Conservation (phyloP, 495 filamentous ascomycete species). For the Lasiosphaeria miniovina region DNA sequence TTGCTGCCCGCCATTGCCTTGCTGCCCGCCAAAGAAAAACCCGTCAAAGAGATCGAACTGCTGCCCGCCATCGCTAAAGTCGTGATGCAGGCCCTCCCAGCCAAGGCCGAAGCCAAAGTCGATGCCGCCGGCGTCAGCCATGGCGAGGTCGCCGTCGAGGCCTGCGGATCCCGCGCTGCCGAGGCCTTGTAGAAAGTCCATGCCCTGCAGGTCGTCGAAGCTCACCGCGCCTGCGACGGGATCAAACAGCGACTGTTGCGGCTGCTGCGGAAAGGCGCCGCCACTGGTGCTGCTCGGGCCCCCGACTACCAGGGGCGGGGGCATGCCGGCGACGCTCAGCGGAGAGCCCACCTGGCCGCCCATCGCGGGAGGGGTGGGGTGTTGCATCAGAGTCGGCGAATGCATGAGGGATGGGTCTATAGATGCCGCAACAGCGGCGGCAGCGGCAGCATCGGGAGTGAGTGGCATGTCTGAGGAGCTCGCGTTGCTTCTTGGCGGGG, state of each 20-base stretch:
- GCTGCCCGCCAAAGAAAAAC: constrained; percentile 73
- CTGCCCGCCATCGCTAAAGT: constrained; percentile 74
- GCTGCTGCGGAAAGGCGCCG: constrained; percentile 14
- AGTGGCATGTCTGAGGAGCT: constrained; percentile 21
- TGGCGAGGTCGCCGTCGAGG: constrained; percentile 23
- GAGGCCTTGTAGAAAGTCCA: constrained; percentile 45
- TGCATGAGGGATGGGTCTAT: constrained; percentile 47
- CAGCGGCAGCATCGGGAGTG: constrained; percentile 29
- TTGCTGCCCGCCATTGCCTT: constrained; percentile 7
- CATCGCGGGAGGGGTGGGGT: constrained; percentile 3
- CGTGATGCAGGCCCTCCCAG: constrained; percentile 68
- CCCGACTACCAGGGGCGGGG: constrained; percentile 17
- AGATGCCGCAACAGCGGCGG: constrained; percentile 17
- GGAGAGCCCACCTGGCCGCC: constrained; percentile 25
- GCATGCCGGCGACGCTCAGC: constrained; percentile 21
- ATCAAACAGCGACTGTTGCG: constrained; percentile 17
- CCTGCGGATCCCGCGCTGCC: constrained; percentile 1
- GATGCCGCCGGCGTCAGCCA: constrained; percentile 42
- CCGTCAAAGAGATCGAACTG: constrained; percentile 80
- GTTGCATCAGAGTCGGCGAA: constrained; percentile 29
- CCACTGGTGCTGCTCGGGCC: not conserved
- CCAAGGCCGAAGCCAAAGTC: constrained; percentile 75
- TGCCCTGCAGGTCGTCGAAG: constrained; percentile 41
- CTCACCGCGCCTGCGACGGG: constrained; percentile 20
- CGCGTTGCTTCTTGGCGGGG: constrained; percentile 31